phyloP scores from a whole-genome alignment of 257 asterid species.

The Ilex asprella region DNA sequence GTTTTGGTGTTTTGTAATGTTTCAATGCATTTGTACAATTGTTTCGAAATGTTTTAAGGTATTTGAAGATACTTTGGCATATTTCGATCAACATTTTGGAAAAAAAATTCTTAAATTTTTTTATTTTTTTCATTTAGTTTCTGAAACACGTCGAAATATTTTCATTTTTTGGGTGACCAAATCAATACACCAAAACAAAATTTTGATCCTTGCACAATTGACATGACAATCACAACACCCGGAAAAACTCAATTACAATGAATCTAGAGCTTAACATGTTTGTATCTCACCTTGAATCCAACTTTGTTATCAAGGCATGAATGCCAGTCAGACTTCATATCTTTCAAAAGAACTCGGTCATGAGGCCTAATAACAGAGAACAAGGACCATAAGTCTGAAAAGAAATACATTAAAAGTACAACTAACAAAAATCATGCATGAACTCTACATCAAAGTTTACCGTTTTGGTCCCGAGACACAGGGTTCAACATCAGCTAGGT shows the following conservation, averaged over 20 bases:
- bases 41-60: too few relatives aligned
- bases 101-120: too few relatives aligned
- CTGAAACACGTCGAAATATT: too few relatives aligned
- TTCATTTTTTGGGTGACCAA: too few relatives aligned
- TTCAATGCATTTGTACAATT: too few relatives aligned
- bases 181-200: too few relatives aligned
- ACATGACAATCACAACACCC: not conserved
- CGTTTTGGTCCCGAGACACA: conserved; percentile 94
- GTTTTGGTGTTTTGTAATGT: too few relatives aligned
- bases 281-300: conserved; percentile 69
- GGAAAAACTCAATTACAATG: not conserved
- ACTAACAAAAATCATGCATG: not conserved
- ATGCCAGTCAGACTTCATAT: conserved; percentile 87
- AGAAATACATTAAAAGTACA: not conserved
- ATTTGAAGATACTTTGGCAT: too few relatives aligned
- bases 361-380: conserved; percentile 57
- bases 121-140: too few relatives aligned
- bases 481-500: conserved; percentile 70
- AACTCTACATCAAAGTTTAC: conserved; percentile 21
- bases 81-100: too few relatives aligned
- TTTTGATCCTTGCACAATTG: not conserved
- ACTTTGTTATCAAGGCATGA: conserved; percentile 72
- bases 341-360: conserved; percentile 74
- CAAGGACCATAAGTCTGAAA: not conserved
- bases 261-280: not conserved